These are phyloP conservation scores for Phytophthora boehmeriae DNA, from an alignment of 352 stramenopile species.

Conservation along the genomic window DNA sequence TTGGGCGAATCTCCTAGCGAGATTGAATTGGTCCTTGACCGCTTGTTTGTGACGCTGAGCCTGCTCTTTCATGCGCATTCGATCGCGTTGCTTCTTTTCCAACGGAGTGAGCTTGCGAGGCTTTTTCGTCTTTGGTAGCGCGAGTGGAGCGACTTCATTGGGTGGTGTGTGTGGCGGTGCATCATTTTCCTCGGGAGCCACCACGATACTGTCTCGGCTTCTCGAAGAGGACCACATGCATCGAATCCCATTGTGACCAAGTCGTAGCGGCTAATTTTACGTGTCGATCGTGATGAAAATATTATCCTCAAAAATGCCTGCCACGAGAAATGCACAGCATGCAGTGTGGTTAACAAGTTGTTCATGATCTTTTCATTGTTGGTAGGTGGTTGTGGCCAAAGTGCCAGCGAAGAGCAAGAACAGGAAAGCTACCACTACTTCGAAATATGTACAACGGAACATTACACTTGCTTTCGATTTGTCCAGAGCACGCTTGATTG, in stretches of 20 bases:
- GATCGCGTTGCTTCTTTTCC: constrained; percentile 60
- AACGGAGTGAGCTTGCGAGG: constrained; percentile 44
- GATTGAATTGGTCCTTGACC: constrained; percentile 39
- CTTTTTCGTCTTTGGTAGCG: constrained; percentile 19
- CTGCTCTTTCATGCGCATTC: constrained; percentile 57
- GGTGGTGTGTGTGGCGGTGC: constrained; percentile 4
- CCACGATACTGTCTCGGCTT: constrained; percentile 23
- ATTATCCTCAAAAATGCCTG: too few species aligned
- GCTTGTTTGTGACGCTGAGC: constrained; percentile 41
- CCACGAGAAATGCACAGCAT: too few species aligned
- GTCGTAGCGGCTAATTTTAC: constrained; percentile 30
- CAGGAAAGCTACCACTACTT: too few species aligned
- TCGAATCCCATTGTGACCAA: constrained; percentile 6
- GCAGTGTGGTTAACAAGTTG: too few species aligned
- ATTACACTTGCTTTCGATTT: too few species aligned
- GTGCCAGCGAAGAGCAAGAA: too few species aligned
- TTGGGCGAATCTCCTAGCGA: constrained; percentile 32
- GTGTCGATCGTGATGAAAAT: too few species aligned
- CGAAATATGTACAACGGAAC: too few species aligned
- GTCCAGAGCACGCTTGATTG: not conserved
- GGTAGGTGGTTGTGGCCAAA: too few species aligned
- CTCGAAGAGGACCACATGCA: constrained; percentile 15
- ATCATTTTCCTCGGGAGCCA: constrained; percentile 13
- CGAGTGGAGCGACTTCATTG: constrained; percentile 11
- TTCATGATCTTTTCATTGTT: too few species aligned